Evolutionary conservation across 306 rosid species (phyloP).

Genomic region (Vachellia pachyceras): DNA sequence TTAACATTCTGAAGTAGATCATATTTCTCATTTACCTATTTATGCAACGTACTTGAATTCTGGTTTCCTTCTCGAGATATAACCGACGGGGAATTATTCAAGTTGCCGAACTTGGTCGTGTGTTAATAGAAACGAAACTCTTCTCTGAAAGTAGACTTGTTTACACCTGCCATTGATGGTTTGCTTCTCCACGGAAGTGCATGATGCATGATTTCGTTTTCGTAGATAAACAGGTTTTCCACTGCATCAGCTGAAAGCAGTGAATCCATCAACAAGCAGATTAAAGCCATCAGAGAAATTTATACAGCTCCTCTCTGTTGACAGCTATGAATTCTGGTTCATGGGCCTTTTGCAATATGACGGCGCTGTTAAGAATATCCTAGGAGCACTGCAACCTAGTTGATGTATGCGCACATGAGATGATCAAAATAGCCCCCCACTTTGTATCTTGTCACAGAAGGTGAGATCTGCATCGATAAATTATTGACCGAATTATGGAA

Average conservation of each 20-base stretch:
- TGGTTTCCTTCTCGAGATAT: too few species aligned
- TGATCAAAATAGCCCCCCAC: neutral
- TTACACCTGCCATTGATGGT: neutral
- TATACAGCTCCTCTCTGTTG: conserved; percentile 82
- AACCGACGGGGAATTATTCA: too few species aligned
- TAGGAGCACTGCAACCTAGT: conserved; percentile 62
- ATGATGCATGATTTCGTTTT: conserved; percentile 16
- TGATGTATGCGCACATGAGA: conserved; percentile 32
- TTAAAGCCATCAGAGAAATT: conserved; percentile 76
- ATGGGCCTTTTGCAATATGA: conserved; percentile 93
- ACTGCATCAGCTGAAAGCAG: conserved; percentile 80
- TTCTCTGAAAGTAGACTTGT: neutral
- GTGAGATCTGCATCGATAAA: conserved; percentile 35
- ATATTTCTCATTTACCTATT: too few species aligned
- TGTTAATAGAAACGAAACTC: neutral
- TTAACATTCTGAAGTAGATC: too few species aligned
- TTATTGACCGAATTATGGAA: conserved; percentile 29
- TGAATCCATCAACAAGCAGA: conserved; percentile 84
- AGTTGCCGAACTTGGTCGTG: too few species aligned
- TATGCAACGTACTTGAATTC: too few species aligned
- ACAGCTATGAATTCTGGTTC: conserved; percentile 97
- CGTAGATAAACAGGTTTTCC: conserved; percentile 74
- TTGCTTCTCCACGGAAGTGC: neutral
- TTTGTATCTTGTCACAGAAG: neutral
- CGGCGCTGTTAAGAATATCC: conserved; percentile 77